Evolutionary conservation across 2,329 filamentous ascomycete species (phyloP), one percentile per base, ranked within the genome.

Genomic region (Dryadomyces quercus-mongolicae): DNA sequence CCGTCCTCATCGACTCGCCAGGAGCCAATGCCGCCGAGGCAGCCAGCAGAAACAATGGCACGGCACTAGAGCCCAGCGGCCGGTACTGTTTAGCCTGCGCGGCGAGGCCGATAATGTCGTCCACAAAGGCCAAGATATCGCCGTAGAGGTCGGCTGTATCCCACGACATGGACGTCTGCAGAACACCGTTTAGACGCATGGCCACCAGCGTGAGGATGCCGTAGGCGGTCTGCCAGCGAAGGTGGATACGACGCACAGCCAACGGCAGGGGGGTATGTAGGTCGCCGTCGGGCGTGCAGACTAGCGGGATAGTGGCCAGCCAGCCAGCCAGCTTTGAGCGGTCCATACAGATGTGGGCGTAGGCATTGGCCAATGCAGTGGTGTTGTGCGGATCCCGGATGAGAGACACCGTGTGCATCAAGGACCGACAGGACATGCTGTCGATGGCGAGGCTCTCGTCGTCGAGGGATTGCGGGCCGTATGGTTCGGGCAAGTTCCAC

Each of bases 21-120:
- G 40, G 31, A 0, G 16, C 8, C 10, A 56, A 40, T 2, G 54
- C 42, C 0, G 44, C 20, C 10, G 52, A 57, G 15, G 57, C 54
- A 2, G 20, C 54, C 1, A 59, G 36, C n/a, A 59, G 51, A 22
- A 22, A 57, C 13, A 57, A 10, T 0, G 57, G 57, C 52, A 59
- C 56, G 16, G 48, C 46, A n/a, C 57, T 56, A 3, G 57, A 53
- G 6, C 57, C 57, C 1, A 59, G 51, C 1, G 57, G 57, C 2
- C 51, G 51, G 46, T 59, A 59, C 48, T 56, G 57, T 3, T 52
- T 13, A 0, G 56, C 54, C 13, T 53, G 49, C 22, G 44, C 53
- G 6, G 56, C 54, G 2, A 55, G 18, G 10, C 21, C n/a, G 16
- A 43, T 42, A 9, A 57, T 38, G 22, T 56, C 45, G n/a, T 56